phyloP scores from a whole-genome alignment of 805 yeast species.

The Wickerhamiella vanderwaltii region DNA sequence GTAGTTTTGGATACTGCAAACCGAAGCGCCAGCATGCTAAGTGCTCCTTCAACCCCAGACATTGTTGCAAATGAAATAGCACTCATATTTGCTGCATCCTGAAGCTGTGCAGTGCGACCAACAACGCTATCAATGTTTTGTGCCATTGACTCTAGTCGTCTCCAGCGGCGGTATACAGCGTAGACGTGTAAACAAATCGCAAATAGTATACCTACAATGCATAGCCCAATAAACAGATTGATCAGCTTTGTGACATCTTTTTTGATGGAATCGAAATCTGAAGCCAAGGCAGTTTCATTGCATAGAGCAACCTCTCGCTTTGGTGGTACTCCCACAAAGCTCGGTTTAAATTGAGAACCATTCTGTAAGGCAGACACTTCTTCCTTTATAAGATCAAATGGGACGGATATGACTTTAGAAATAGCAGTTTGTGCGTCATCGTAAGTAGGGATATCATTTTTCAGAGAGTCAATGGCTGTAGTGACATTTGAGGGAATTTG shows the following conservation, averaged over 20 bases:
- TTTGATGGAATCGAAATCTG: conserved; percentile 5
- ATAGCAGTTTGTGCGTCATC: conserved; percentile 50
- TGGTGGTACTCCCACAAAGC: not conserved
- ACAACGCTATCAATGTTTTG: conserved; percentile 6
- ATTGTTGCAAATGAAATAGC: conserved; percentile 8
- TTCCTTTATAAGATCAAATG: conserved; percentile 41
- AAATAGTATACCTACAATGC: conserved; percentile 11
- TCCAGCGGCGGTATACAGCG: conserved; percentile 12
- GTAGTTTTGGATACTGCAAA: conserved; percentile 8
- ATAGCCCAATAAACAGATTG: conserved; percentile 10
- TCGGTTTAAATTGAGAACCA: not conserved
- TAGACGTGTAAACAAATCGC: conserved; percentile 12
- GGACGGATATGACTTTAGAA: conserved; percentile 39
- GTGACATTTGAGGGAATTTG: conserved; percentile 57
- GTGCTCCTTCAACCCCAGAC: not conserved
- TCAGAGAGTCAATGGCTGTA: conserved; percentile 39
- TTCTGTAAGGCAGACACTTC: conserved; percentile 25
- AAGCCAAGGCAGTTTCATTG: conserved; percentile 2
- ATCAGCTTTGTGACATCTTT: not conserved
- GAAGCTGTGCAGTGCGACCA: conserved; percentile 6
- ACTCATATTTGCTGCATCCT: conserved; percentile 7
- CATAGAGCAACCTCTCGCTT: conserved; percentile 4
- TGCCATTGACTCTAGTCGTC: conserved; percentile 11
- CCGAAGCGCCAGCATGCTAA: not conserved
- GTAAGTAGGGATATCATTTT: conserved; percentile 50